Evolutionary conservation across 345 rosid genomes (phyloP).

Genomic region (Citrus hindsii): DNA sequence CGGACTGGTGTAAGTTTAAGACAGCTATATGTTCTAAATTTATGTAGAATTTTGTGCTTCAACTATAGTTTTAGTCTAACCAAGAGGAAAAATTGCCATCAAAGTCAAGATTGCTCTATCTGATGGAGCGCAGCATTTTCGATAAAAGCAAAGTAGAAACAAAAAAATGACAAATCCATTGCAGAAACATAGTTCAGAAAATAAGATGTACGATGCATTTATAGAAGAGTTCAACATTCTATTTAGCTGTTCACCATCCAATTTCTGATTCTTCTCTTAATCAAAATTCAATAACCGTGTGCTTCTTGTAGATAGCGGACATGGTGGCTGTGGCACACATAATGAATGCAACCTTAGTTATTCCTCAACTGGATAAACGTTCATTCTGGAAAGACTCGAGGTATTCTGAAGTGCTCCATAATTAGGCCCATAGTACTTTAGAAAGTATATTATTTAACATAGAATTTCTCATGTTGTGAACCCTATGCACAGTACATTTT

Average conservation of each 20-base stretch:
- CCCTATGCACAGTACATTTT: slow-evolving; percentile 49
- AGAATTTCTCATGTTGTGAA: slow-evolving; percentile 20
- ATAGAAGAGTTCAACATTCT: not conserved
- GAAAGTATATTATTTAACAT: not conserved
- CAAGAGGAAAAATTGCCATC: not conserved
- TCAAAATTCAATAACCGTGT: slow-evolving; percentile 9
- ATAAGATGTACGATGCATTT: not conserved
- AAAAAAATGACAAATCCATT: not conserved
- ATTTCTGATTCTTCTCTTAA: not conserved
- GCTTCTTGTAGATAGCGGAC: slow-evolving; percentile 65
- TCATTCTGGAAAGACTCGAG: slow-evolving; percentile 97
- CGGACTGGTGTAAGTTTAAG: slow-evolving; percentile 85
- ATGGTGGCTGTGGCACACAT: slow-evolving; percentile 90
- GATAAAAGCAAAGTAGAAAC: too few species aligned
- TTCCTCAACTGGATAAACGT: slow-evolving; percentile 82
- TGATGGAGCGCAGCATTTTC: not conserved
- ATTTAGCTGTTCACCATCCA: not conserved
- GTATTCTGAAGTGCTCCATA: slow-evolving; percentile 26
- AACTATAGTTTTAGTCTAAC: not conserved
- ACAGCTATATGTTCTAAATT: not conserved
- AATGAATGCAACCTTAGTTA: slow-evolving; percentile 88
- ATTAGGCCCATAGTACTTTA: not conserved
- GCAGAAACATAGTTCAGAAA: not conserved
- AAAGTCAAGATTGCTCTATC: not conserved
- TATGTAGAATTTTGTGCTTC: not conserved